Conservation (phyloP, 305 asterid genomes). For the Coffea humblotiana region DNA sequence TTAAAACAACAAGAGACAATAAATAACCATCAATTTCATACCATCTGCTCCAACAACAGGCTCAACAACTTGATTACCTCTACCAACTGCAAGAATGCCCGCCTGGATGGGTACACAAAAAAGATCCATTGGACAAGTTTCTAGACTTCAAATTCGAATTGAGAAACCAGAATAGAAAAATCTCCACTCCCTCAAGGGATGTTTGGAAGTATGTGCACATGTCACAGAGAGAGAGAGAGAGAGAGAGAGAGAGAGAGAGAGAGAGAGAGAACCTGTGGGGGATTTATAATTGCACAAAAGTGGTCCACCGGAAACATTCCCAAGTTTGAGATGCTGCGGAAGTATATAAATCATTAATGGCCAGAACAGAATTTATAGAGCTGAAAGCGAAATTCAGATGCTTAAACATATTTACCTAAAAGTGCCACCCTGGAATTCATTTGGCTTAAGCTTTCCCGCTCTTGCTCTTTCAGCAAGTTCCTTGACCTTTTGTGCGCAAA, state of each 20-base stretch:
- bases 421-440: conserved; percentile 98
- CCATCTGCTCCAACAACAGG: conserved; percentile 81
- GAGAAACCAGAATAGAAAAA: neutral
- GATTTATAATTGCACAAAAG: conserved; percentile 95
- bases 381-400: neutral
- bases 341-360: conserved; percentile 22
- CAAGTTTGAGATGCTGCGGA: conserved; percentile 92
- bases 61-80: conserved; percentile 90
- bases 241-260: conserved; percentile 42
- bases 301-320: conserved; percentile 98
- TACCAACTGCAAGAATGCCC: conserved; percentile 97
- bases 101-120: conserved; percentile 49
- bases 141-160: neutral
- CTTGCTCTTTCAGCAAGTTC: conserved; percentile 99
- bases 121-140: conserved; percentile 9
- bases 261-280: conserved; percentile 82
- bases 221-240: conserved; percentile 37
- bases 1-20: conserved; percentile 21
- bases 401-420: conserved; percentile 60
- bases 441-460: conserved; percentile 85
- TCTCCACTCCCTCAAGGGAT: neutral
- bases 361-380: conserved; percentile 4
- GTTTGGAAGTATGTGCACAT: neutral
- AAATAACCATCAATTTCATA: conserved; percentile 33
- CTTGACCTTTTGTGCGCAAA: conserved; percentile 57